Percentiles rank a stretch among this genome's conserved stretches.
Conservation (phyloP, 2,329 filamentous ascomycete species). For the Penicillium vulpinum region DNA sequence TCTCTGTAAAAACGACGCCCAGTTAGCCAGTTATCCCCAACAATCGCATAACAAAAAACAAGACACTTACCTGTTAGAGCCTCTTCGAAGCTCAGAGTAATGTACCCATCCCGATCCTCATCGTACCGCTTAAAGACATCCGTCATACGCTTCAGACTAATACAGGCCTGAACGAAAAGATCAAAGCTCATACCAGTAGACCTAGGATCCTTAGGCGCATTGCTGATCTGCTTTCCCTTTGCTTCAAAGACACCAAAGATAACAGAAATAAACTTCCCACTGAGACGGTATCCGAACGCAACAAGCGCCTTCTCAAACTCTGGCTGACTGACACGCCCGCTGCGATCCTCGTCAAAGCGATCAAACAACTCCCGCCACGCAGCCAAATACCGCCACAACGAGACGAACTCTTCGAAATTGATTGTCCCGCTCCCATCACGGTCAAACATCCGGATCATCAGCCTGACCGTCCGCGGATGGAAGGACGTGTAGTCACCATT, state of each 20-base stretch:
- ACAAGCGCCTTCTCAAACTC: conserved; percentile 91
- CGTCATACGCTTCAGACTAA: conserved; percentile 96
- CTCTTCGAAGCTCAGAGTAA: conserved; percentile 79
- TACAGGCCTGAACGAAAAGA: conserved; percentile 95
- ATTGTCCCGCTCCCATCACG: conserved; percentile 85
- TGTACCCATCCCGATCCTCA: conserved; percentile 91
- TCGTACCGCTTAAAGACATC: conserved; percentile 99
- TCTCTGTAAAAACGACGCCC: conserved; percentile 23
- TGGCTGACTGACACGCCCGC: conserved; percentile 77
- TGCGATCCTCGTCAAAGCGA: conserved; percentile 85
- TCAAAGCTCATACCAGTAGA: conserved; percentile 81
- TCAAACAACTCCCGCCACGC: conserved; percentile 95
- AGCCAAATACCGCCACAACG: conserved; percentile 91
- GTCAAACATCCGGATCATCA: conserved; percentile 99
- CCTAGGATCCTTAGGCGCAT: conserved; percentile 27
- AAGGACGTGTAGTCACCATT: conserved; percentile 97
- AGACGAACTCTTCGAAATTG: conserved; percentile 94
- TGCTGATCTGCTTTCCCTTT: conserved; percentile 44
- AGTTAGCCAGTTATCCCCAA: conserved; percentile 7
- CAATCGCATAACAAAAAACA: neutral
- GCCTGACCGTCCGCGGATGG: conserved; percentile 87
- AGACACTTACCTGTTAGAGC: conserved; percentile 64
- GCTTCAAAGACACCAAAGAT: conserved; percentile 88
- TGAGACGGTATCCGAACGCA: conserved; percentile 90
- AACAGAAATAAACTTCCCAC: conserved; percentile 76